Base-by-base conservation (phyloP, 768 basidiomycete species). In the Pholiota molesta region DNA sequence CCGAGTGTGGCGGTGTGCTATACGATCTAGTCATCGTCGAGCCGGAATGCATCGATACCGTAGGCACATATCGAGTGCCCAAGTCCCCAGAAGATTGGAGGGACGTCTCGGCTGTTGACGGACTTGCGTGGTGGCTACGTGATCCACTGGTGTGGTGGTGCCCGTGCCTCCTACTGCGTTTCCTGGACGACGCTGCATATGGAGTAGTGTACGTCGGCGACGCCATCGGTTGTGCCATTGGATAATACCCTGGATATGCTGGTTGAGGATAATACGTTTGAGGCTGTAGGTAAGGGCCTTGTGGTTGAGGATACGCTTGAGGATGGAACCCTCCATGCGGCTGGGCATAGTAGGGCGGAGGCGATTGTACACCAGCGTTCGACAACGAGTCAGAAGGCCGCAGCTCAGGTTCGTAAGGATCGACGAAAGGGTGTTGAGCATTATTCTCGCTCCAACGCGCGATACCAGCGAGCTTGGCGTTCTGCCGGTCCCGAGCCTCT, bases 111-210 rank as follows among this genome's bases (percentile, higher is more conserved):
- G 33, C 33, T 2, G 47, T 37, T 3, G 57, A 58, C 13, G 57
- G 57, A 39, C 57, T 58, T 29, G 47, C 57, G 33, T 58, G 57
- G 9, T 58, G 57, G 45, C 57, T 58, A 9, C 57, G 57, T 4
- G 57, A 58, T 31, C 57, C 57, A n/a, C 47, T 58, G 6, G 45
- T 21, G 23, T 58, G 57, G 47, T 58, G 57, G 23, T 58, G 57
- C 47, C 57, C 57, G 16, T 58, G 37, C 16, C 21, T 44, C 8
- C 57, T 19, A 10, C 57, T 58, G n/a, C 33, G 49, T 42, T 37
- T 58, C 21, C 31, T 58, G 4, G 56, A 57, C n/a, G 56, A 47
- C n/a, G 44, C 13, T 4, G n/a, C 6, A 37, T 58, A 35, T 21
- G 17, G 31, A n/a, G 44, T 39, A 1, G 14, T 17, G 45, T 37